Evolutionary conservation across 192 early-diverging fungal genomes (phyloP).

Genomic region (Backusella macrospora): DNA sequence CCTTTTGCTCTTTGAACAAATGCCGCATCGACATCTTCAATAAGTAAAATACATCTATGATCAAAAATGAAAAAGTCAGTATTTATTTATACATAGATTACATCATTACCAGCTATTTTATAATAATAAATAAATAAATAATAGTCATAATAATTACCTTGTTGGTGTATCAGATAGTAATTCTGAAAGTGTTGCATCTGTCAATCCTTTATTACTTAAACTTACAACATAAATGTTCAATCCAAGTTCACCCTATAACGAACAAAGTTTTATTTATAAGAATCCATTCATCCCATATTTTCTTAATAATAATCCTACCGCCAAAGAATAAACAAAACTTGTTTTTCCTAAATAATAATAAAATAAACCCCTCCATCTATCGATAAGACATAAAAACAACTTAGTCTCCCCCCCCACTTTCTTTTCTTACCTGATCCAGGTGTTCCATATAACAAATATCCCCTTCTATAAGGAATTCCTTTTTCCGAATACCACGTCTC

Average conservation of each 20-base stretch:
- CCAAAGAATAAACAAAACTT: constrained; percentile 67
- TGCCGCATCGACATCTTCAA: constrained; percentile 79
- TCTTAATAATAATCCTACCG: constrained; percentile 21
- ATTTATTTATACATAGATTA: background rate
- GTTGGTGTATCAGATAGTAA: constrained; percentile 52
- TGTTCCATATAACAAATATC: constrained; percentile 68
- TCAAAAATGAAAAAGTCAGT: background rate
- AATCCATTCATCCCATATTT: background rate
- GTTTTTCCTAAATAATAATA: constrained; percentile 58
- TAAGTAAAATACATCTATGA: constrained; percentile 59
- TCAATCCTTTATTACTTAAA: constrained; percentile 63
- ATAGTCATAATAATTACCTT: too few species aligned
- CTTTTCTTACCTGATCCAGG: constrained; percentile 56
- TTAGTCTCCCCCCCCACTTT: too few species aligned
- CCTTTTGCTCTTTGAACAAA: constrained; percentile 58
- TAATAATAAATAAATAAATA: too few species aligned
- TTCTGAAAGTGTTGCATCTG: constrained; percentile 62
- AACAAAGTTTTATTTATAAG: background rate
- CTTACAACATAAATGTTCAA: constrained; percentile 77
- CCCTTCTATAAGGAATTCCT: constrained; percentile 68
- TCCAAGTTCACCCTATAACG: constrained; percentile 57
- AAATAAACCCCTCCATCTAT: too few species aligned
- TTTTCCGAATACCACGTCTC: constrained; percentile 61
- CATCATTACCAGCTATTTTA: background rate
- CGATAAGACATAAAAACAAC: too few species aligned